Conservation (phyloP, 129 eudicot species). For the Chrysanthemum makinoi region DNA sequence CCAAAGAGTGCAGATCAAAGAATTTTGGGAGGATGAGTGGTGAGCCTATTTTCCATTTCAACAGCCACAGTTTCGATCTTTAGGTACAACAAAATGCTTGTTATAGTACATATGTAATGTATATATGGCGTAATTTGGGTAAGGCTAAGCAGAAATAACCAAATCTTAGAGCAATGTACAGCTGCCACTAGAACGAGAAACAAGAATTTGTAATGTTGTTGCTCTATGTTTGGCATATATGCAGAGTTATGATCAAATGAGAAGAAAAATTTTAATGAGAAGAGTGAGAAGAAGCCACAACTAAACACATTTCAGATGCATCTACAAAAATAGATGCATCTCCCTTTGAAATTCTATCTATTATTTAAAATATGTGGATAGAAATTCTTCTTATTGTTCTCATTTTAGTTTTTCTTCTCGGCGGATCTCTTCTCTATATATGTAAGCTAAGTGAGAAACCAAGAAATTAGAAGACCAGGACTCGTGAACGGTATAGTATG, state of each 20-base stretch:
- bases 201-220: not conserved
- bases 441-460: not conserved
- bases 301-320: too few relatives aligned
- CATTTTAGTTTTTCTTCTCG: too few relatives aligned
- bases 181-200: constrained; percentile 1
- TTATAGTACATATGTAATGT: not conserved
- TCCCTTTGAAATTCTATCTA: too few relatives aligned
- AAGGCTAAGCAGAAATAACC: not conserved
- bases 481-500: not conserved
- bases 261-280: too few relatives aligned
- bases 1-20: constrained; percentile 74
- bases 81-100: constrained; percentile 28
- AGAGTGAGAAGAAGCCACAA: too few relatives aligned
- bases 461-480: not conserved
- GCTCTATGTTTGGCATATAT: not conserved
- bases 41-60: constrained; percentile 79
- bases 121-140: not conserved
- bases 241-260: too few relatives aligned
- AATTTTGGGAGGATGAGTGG: constrained; percentile 47
- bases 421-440: not conserved
- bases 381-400: too few relatives aligned
- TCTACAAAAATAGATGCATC: too few relatives aligned
- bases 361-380: too few relatives aligned
- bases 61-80: constrained; percentile 88
- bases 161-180: not conserved